Evolutionary conservation across 2,329 filamentous ascomycete genomes (phyloP), one percentile per base, ranked within the genome.

Genomic region (Hymenoscyphus repandus): DNA sequence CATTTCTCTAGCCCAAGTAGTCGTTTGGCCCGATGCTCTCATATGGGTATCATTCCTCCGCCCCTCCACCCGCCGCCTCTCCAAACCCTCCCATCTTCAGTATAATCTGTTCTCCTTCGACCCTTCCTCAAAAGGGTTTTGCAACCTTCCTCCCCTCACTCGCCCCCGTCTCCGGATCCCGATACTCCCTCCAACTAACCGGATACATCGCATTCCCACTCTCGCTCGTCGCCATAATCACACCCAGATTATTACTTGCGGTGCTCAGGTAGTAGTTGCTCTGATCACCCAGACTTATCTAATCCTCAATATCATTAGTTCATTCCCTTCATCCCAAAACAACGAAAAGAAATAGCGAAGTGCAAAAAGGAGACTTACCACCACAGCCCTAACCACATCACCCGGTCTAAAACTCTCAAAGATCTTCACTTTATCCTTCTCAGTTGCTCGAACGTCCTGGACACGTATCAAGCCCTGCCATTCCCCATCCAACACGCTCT

Each of bases 231-330:
- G 92, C 93, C 83, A 97, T 88, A 36, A 99, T 88, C 52, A 97
- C 92, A 2, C 93, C 93, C 37, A 95, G 76, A 66, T 95, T 88
- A 69, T 99, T 97, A 59, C 82, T 82, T 27, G 90, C 90, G 1
- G 93, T 99, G 22, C 85, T 88, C n/a, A 95, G 78, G 68, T 96
- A 99, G 68, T 97, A 99, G 63, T 89, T 95, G 45, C 87, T 83
- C 72, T 97, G 91, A 66, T 99, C 93, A 34, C 93, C 93, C 12
- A 97, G 72, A 6, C 88, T 93, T 52, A 95, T 93, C 83, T 86
- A 45, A 27, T 9, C 90, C 81, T 84, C 46, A 31, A 45, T 9
- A 52, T 43, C 31, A 50, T 27, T 27, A 27, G 22, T 7, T 7
- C 22, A 27, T 27, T 4, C 22, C 22, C 22, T 7, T 7, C 22